These are phyloP conservation scores for Murraya koenigii DNA, from an alignment of 345 rosid species.

Conservation along the genomic window DNA sequence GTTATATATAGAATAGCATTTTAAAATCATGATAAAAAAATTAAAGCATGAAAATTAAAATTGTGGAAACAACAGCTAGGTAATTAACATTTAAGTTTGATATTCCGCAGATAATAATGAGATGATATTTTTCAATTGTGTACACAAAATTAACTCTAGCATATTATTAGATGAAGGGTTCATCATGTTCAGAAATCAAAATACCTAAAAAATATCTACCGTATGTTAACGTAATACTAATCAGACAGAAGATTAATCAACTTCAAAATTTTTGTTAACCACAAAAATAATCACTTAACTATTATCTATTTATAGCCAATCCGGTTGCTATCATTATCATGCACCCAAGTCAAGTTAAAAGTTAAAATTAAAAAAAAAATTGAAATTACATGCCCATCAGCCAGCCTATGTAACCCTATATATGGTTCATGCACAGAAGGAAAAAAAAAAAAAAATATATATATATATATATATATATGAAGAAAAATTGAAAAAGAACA, in stretches of 20 bases:
- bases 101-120: not conserved
- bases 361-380: not conserved
- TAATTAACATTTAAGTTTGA: not conserved
- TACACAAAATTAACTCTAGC: not conserved
- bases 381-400: too few species aligned
- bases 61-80: too few species aligned
- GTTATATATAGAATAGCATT: not conserved
- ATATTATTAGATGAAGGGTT: not conserved
- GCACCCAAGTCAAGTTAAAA: not conserved
- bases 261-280: not conserved
- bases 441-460: not conserved
- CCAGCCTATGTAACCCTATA: too few species aligned
- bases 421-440: not conserved
- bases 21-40: too few species aligned
- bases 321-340: conserved; percentile 25
- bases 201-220: not conserved
- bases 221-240: not conserved
- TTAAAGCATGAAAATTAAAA: not conserved
- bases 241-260: not conserved
- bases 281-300: not conserved
- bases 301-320: not conserved
- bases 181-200: not conserved
- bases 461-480: not conserved
- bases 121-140: not conserved
- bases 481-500: not conserved